Evolutionary conservation across 2,329 filamentous ascomycete species (phyloP).

Genomic region (Aureobasidium mangrovei): DNA sequence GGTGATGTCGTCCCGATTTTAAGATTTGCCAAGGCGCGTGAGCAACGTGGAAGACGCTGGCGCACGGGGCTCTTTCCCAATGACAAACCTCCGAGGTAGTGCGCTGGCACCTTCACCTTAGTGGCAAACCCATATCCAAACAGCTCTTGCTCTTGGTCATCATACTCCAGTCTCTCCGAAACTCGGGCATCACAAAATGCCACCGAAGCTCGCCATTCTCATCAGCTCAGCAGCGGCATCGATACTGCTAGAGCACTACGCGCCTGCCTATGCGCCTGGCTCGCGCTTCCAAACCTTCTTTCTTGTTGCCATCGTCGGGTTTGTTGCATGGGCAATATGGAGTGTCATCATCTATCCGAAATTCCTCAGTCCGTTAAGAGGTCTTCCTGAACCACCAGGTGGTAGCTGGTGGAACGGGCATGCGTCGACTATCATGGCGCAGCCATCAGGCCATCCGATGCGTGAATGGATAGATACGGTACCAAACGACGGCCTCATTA

Average conservation of each 20-base stretch:
- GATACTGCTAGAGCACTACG: conserved; percentile 27
- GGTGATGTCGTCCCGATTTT: too few relatives aligned
- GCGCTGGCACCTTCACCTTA: not conserved
- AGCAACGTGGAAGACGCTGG: not conserved
- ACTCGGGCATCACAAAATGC: not conserved
- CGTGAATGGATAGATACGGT: conserved; percentile 44
- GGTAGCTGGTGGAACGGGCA: conserved; percentile 34
- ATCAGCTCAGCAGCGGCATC: conserved; percentile 16
- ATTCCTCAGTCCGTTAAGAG: conserved; percentile 49
- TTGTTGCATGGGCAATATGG: conserved; percentile 32
- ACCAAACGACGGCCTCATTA: conserved; percentile 48
- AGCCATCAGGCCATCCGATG: conserved; percentile 37
- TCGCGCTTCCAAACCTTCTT: conserved; percentile 33
- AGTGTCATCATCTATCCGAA: conserved; percentile 47
- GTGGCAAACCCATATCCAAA: conserved; percentile 5
- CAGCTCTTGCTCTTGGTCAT: not conserved
- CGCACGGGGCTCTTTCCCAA: not conserved
- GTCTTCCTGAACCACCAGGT: conserved; percentile 45
- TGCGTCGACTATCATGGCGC: conserved; percentile 33
- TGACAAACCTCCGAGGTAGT: not conserved
- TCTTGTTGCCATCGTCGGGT: conserved; percentile 32
- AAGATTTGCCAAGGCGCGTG: not conserved
- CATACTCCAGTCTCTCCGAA: not conserved
- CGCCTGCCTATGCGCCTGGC: conserved; percentile 26
- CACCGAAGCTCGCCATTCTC: conserved; percentile 8